A percentile compares a stretch with the other conserved stretches of the same genome.
phyloP scores from a whole-genome alignment of 1,139 yeast genomes.

The Suhomyces choctaworum region DNA sequence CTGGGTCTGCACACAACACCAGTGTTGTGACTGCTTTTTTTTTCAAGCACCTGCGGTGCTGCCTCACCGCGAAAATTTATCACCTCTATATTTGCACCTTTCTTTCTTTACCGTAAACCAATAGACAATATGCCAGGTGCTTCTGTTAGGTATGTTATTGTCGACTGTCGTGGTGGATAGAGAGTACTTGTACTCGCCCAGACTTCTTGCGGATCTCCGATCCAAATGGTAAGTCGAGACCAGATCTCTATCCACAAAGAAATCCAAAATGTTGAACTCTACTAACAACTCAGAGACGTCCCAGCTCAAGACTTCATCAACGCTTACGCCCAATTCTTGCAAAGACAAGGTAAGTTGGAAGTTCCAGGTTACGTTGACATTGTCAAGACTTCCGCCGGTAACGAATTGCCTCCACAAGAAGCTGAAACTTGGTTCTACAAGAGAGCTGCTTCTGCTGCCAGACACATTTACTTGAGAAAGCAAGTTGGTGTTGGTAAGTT shows the following conservation, averaged over 20 bases:
- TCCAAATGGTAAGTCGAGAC: conserved; percentile 2
- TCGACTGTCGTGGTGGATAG: conserved; percentile 37
- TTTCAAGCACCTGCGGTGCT: conserved; percentile 1
- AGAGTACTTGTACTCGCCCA: conserved; percentile 16
- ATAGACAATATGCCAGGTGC: conserved; percentile 88
- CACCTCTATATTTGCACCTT: conserved; percentile 9
- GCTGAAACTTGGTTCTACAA: conserved; percentile 99
- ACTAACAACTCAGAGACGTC: conserved; percentile 81
- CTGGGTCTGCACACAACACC: conserved; percentile 1
- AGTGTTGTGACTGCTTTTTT: conserved; percentile 10
- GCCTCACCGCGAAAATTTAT: conserved; percentile 9
- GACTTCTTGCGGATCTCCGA: not conserved
- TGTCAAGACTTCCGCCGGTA: conserved; percentile 98
- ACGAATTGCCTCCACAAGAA: conserved; percentile 99
- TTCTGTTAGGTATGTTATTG: conserved; percentile 86
- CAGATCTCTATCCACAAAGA: conserved; percentile 6
- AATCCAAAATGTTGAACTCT: conserved; percentile 4
- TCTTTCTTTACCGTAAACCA: conserved; percentile 19
- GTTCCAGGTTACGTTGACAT: conserved; percentile 99
- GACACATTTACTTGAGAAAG: conserved; percentile 99
- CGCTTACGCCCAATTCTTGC: conserved; percentile 99
- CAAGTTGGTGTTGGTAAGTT: conserved; percentile 99
- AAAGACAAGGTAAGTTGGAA: conserved; percentile 99
- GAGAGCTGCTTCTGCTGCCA: conserved; percentile 99
- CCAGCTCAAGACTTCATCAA: conserved; percentile 99